Conservation (phyloP, 352 stramenopile genomes). For the Phytophthora pini region DNA sequence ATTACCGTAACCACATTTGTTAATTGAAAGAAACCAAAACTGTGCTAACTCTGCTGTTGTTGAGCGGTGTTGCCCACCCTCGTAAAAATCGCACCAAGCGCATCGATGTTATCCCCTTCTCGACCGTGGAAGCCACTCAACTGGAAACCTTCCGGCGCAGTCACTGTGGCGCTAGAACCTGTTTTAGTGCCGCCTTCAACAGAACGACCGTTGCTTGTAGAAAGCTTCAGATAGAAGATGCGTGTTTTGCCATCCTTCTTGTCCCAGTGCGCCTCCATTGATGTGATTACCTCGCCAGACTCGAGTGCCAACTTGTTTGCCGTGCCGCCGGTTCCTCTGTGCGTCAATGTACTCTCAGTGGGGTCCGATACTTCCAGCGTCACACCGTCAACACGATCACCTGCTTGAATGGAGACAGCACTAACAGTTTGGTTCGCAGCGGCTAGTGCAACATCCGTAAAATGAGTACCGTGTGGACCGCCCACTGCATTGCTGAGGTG, state of each 20-base stretch:
- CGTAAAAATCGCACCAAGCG: slow-evolving; percentile 37
- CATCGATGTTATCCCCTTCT: slow-evolving; percentile 38
- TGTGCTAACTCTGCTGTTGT: neutral
- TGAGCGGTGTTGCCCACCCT: neutral
- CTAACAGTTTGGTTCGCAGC: slow-evolving; percentile 43
- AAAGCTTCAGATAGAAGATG: slow-evolving; percentile 55
- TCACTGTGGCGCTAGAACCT: slow-evolving; percentile 33
- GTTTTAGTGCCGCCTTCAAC: slow-evolving; percentile 40
- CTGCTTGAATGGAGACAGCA: slow-evolving; percentile 41
- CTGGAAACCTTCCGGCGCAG: slow-evolving; percentile 47
- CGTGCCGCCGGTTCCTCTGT: slow-evolving; percentile 45
- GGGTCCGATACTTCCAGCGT: slow-evolving; percentile 21
- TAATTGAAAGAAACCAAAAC: too few relatives aligned
- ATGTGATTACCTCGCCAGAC: slow-evolving; percentile 48
- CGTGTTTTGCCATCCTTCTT: slow-evolving; percentile 46
- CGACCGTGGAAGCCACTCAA: slow-evolving; percentile 43
- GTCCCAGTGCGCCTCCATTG: slow-evolving; percentile 49
- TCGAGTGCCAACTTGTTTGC: slow-evolving; percentile 40
- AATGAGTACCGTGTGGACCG: slow-evolving; percentile 46
- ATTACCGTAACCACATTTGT: too few relatives aligned
- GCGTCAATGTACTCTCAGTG: slow-evolving; percentile 34
- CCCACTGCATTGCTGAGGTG: slow-evolving; percentile 44
- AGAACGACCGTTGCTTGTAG: slow-evolving; percentile 39
- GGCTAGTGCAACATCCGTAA: slow-evolving; percentile 54
- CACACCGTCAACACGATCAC: slow-evolving; percentile 43